phyloP scores from a whole-genome alignment of 2,329 filamentous ascomycete genomes.

The Tolypocladium cylindrosporum region DNA sequence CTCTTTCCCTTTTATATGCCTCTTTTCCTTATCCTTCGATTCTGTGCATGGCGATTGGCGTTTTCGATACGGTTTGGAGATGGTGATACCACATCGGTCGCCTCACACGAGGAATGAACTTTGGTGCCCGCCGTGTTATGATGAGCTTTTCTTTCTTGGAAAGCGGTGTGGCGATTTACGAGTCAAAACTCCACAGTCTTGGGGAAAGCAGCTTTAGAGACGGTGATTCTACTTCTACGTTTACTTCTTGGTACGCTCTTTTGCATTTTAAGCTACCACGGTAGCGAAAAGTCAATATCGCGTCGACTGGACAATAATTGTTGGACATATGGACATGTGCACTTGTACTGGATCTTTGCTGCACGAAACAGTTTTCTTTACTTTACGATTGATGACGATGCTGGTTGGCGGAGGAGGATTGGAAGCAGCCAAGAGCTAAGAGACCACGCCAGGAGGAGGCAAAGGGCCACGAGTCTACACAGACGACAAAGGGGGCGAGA shows the following conservation, averaged over 20 bases:
- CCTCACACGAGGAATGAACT: too few species aligned
- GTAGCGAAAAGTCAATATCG: neutral
- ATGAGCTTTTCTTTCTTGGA: neutral
- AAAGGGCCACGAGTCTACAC: neutral
- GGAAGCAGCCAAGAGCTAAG: neutral
- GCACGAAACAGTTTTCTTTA: slow-evolving; percentile 1
- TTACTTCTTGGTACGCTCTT: slow-evolving; percentile 1
- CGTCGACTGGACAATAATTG: neutral
- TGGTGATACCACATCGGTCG: neutral
- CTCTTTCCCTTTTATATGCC: too few species aligned
- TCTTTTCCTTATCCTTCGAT: neutral
- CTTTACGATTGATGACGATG: slow-evolving; percentile 8
- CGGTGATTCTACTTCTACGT: neutral
- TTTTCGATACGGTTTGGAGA: neutral
- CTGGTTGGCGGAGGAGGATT: neutral
- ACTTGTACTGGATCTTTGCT: neutral
- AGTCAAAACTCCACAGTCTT: neutral
- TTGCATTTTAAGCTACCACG: neutral
- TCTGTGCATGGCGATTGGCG: neutral
- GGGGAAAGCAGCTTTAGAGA: neutral
- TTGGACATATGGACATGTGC: neutral
- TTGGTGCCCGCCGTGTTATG: neutral
- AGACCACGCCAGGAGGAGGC: slow-evolving; percentile 1
- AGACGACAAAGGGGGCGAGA: slow-evolving; percentile 7
- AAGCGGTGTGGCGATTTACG: neutral